These are phyloP conservation scores for Tricholoma saponaceum DNA, from an alignment of 768 basidiomycete genomes.

Conservation along the genomic window DNA sequence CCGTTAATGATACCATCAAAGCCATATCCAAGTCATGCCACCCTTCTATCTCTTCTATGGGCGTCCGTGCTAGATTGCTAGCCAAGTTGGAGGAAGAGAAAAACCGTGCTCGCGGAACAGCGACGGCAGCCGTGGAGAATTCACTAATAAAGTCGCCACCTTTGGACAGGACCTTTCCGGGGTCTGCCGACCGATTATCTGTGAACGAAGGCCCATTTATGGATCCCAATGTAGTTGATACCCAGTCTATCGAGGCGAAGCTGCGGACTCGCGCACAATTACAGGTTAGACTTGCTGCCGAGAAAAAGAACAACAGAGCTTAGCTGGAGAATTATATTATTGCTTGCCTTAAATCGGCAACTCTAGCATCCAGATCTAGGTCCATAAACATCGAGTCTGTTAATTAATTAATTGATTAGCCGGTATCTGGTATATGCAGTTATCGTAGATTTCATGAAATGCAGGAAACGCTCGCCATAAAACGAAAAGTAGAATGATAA, in stretches of 20 bases:
- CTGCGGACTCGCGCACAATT: constrained; percentile 46
- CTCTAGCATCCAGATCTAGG: background rate
- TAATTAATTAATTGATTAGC: constrained; percentile 1
- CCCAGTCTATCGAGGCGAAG: constrained; percentile 34
- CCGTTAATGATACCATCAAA: constrained; percentile 7
- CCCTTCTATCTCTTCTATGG: constrained; percentile 4
- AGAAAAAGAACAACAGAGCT: constrained; percentile 23
- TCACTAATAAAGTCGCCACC: constrained; percentile 4
- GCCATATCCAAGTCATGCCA: constrained; percentile 10
- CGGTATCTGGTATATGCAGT: background rate
- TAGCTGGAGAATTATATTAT: background rate
- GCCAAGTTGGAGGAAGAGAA: constrained; percentile 42
- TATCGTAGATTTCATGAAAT: background rate
- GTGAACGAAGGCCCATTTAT: background rate
- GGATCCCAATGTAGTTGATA: constrained; percentile 9
- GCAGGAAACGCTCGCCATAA: background rate
- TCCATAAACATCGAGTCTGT: constrained; percentile 1
- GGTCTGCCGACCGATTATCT: constrained; percentile 1
- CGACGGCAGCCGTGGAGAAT: background rate
- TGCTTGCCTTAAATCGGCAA: background rate
- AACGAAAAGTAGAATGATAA: background rate
- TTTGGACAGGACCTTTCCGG: constrained; percentile 15
- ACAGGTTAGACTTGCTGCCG: constrained; percentile 43
- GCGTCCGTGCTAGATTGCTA: constrained; percentile 35
- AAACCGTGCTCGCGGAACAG: constrained; percentile 18